These are phyloP conservation scores for Epicoccum sorghinum DNA, from an alignment of 2,329 filamentous ascomycete genomes.

Conservation along the genomic window DNA sequence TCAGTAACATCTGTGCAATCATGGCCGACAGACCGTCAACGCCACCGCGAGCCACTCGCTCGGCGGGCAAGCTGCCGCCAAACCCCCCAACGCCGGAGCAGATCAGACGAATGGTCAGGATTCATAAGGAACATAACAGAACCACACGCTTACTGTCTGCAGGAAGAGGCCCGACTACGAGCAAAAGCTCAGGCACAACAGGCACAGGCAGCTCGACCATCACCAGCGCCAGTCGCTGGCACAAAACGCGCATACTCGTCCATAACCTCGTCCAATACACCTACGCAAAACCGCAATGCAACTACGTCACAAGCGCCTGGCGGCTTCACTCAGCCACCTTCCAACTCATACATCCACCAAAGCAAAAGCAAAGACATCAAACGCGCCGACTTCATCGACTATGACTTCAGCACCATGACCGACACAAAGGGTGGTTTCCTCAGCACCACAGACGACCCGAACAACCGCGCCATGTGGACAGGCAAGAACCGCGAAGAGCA, in stretches of 20 bases:
- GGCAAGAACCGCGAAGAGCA: constrained; percentile 57
- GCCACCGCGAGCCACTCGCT: constrained; percentile 52
- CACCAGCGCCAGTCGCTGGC: constrained; percentile 51
- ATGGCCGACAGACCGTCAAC: constrained; percentile 55
- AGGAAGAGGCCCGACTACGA: constrained; percentile 87
- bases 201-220: constrained; percentile 30
- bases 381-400: constrained; percentile 82
- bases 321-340: constrained; percentile 42
- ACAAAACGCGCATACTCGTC: constrained; percentile 75
- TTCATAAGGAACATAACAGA: too few species aligned
- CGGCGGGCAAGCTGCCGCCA: constrained; percentile 49
- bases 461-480: constrained; percentile 72
- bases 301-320: constrained; percentile 64
- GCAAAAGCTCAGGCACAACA: constrained; percentile 79
- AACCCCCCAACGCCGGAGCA: constrained; percentile 66
- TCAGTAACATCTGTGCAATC: not conserved
- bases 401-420: constrained; percentile 97
- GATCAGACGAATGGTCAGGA: constrained; percentile 60
- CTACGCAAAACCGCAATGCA: constrained; percentile 63
- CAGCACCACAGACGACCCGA: constrained; percentile 87
- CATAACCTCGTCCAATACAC: constrained; percentile 62
- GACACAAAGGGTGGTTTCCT: constrained; percentile 97
- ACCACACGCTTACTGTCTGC: not conserved
- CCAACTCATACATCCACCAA: constrained; percentile 62
- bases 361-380: constrained; percentile 81